These are phyloP conservation scores for Erucastrum elatum DNA, from an alignment of 345 rosid genomes.

Conservation along the genomic window DNA sequence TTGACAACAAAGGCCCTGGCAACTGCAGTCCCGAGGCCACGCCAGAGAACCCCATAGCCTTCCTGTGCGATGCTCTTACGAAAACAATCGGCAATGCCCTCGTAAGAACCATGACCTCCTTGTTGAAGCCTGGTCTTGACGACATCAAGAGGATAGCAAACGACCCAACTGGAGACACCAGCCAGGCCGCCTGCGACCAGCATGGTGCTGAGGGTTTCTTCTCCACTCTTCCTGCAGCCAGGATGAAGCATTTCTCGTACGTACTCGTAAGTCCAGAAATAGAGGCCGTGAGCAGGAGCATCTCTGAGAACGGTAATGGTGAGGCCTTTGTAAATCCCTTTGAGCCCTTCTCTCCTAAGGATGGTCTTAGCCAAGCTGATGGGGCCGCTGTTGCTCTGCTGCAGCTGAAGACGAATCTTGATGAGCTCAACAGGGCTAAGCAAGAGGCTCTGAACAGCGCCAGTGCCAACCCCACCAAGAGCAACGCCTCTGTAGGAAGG, in stretches of 20 bases:
- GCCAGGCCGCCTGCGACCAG: conserved; percentile 82
- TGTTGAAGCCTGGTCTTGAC: conserved; percentile 81
- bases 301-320: conserved; percentile 73
- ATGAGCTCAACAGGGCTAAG: conserved; percentile 77
- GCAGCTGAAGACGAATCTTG: conserved; percentile 87
- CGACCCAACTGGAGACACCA: conserved; percentile 91
- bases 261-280: conserved; percentile 93
- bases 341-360: conserved; percentile 53
- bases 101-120: conserved; percentile 45
- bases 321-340: conserved; percentile 76
- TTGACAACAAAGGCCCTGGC: conserved; percentile 94
- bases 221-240: conserved; percentile 75
- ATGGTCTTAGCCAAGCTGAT: conserved; percentile 61
- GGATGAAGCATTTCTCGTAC: conserved; percentile 79
- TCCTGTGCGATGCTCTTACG: conserved; percentile 60
- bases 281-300: conserved; percentile 79
- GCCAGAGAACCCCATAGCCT: conserved; percentile 72
- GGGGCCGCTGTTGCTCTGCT: conserved; percentile 51
- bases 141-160: conserved; percentile 87
- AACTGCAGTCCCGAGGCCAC: conserved; percentile 98
- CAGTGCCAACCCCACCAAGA: conserved; percentile 78
- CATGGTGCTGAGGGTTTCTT: conserved; percentile 75
- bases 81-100: conserved; percentile 71
- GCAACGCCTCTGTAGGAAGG: conserved; percentile 86
- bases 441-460: conserved; percentile 77